phyloP scores from a whole-genome alignment of 352 stramenopile species.

The Achlya hypogyna region DNA sequence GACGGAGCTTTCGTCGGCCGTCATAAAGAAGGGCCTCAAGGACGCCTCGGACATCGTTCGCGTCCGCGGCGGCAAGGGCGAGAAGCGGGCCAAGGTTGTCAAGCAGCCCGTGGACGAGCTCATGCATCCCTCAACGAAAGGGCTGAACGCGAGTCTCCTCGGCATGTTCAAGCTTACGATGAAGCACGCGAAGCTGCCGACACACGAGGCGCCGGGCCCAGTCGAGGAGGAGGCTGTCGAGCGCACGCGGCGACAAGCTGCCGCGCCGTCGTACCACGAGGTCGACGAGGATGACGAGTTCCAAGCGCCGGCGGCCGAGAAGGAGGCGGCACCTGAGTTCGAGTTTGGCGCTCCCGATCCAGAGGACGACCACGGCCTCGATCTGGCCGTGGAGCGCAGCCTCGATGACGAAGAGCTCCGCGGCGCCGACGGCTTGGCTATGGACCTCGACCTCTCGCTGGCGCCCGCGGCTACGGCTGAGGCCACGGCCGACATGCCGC shows the following conservation, averaged over 20 bases:
- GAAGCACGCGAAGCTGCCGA: constrained; percentile 81
- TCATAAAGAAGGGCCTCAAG: constrained; percentile 66
- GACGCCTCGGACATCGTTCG: constrained; percentile 71
- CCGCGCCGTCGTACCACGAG: not conserved
- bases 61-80: constrained; percentile 34
- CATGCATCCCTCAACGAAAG: constrained; percentile 36
- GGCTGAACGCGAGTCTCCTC: constrained; percentile 54
- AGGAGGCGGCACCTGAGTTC: constrained; percentile 28
- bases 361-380: constrained; percentile 39
- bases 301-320: constrained; percentile 16
- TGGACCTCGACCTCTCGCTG: constrained; percentile 62
- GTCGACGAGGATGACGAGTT: constrained; percentile 16
- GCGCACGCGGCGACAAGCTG: constrained; percentile 9
- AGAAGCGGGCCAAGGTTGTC: constrained; percentile 23
- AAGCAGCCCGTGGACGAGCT: constrained; percentile 37
- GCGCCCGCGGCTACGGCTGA: constrained; percentile 64
- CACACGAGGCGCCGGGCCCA: too few relatives aligned
- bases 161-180: constrained; percentile 76
- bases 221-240: constrained; percentile 20
- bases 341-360: constrained; percentile 25
- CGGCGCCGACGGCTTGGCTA: constrained; percentile 33
- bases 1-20: constrained; percentile 64
- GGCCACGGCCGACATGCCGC: constrained; percentile 29
- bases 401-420: constrained; percentile 34
- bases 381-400: constrained; percentile 41